Evolutionary conservation across 2,329 filamentous ascomycete species (phyloP).

Genomic region (Diaporthe vexans): DNA sequence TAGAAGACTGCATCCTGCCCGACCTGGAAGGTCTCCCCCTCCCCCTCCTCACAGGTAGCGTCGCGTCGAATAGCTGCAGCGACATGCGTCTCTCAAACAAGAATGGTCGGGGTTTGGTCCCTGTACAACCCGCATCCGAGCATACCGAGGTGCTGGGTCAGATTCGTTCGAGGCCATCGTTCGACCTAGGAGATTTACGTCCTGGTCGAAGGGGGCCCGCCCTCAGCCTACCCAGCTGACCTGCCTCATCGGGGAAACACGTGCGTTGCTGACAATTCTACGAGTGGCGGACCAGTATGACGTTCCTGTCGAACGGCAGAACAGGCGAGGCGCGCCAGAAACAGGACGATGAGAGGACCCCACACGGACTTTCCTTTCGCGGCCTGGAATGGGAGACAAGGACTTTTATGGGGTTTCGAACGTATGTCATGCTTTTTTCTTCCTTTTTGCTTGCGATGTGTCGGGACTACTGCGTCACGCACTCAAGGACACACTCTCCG

Average conservation of each 20-base stretch:
- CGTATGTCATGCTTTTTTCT: neutral
- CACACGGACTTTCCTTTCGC: constrained; percentile 3
- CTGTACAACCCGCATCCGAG: constrained; percentile 14
- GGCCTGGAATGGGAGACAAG: neutral
- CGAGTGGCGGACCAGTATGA: constrained; percentile 5
- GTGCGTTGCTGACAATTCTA: constrained; percentile 15
- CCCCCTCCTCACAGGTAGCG: neutral
- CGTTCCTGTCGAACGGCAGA: constrained; percentile 18
- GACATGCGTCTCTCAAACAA: constrained; percentile 8
- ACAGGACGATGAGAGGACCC: neutral
- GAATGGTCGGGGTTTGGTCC: neutral
- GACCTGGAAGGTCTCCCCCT: neutral
- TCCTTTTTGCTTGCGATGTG: neutral
- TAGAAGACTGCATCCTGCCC: neutral
- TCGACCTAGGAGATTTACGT: constrained; percentile 2
- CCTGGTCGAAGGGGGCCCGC: neutral
- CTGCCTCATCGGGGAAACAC: constrained; percentile 16
- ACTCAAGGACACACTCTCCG: constrained; percentile 9
- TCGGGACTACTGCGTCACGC: constrained; percentile 20
- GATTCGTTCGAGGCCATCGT: neutral
- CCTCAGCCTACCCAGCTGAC: neutral
- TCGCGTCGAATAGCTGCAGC: constrained; percentile 22
- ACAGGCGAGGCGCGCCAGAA: neutral
- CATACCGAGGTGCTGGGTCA: constrained; percentile 24
- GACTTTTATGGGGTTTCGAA: constrained; percentile 18